Evolutionary conservation across 2,329 filamentous ascomycete species (phyloP), one percentile per base, ranked within the genome.

Genomic region (Waltergamsia citrina): DNA sequence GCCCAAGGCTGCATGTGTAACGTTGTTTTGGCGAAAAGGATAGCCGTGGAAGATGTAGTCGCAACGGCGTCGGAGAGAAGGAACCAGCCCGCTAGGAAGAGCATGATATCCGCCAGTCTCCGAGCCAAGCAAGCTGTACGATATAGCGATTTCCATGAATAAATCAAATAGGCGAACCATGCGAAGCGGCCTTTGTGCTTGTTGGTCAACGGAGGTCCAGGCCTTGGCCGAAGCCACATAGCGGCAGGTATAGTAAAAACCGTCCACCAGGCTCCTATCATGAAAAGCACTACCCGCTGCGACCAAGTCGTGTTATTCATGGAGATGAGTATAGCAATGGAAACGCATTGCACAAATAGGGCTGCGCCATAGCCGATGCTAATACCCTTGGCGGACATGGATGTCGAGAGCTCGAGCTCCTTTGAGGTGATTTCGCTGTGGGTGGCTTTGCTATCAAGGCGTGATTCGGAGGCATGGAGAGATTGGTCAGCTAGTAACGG

Each of bases 11-110:
- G 72, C 92, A 98, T 98, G 43, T 83, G 76, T 8, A 98, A 67
- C 42, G 87, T 78, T 0, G 90, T 96, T 61, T 96, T 96, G 26
- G 90, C 92, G 53, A 95, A 98, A 8, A 98, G 69, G 19, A 96
- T 87, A 1, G 92, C 92, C 1, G 92, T 96, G 11, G 87, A 90
- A 22, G 85, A 92, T 1, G 94, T 90, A 0, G 92, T 96, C 7
- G 92, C 92, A 42, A 96, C 87, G 27, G 85, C 87, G 49, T 98
- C 92, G 6, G 85, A 94, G 2, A 98, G 71, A 20, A 98, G 69
- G 53, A 98, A 95, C 92, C 92, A 98, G 6, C 85, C 87, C 4
- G 72, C 76, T 5, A 98, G 71, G 53, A 92, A 92, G 6, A 90
- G 64, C 19, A 84, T 62, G 19, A 90, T 79, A 46, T 92, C 85